These are phyloP conservation scores for Nakazawaea ernobii DNA, from an alignment of 805 yeast genomes.

Conservation along the genomic window DNA sequence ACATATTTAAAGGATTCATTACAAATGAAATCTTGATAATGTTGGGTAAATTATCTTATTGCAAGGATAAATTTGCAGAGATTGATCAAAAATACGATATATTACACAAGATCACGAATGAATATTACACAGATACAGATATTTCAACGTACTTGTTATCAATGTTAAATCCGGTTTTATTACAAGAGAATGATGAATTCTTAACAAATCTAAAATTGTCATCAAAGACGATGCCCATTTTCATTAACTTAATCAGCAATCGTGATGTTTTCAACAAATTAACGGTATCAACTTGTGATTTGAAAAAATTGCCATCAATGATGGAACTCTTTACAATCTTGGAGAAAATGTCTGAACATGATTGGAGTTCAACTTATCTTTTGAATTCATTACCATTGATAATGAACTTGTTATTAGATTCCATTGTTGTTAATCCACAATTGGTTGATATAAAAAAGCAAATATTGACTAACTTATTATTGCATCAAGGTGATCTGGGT, in stretches of 20 bases:
- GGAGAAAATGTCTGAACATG: not conserved
- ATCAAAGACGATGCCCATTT: conserved; percentile 1
- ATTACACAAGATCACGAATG: not conserved
- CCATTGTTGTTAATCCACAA: not conserved
- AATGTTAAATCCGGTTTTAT: not conserved
- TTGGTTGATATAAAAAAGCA: not conserved
- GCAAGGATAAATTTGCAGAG: not conserved
- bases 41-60: conserved; percentile 1
- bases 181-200: not conserved
- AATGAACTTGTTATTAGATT: conserved; percentile 6
- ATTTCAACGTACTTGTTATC: not conserved
- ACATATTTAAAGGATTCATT: not conserved
- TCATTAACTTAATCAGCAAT: not conserved
- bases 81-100: not conserved
- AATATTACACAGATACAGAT: not conserved
- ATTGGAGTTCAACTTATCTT: conserved; percentile 1
- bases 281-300: not conserved
- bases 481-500: not conserved
- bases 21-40: not conserved
- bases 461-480: conserved; percentile 1
- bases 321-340: not conserved
- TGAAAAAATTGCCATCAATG: conserved; percentile 1
- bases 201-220: not conserved
- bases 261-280: not conserved
- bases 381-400: not conserved